phyloP scores from a whole-genome alignment of 371 early-diverging fungal species.

The Mucor lusitanicus region DNA sequence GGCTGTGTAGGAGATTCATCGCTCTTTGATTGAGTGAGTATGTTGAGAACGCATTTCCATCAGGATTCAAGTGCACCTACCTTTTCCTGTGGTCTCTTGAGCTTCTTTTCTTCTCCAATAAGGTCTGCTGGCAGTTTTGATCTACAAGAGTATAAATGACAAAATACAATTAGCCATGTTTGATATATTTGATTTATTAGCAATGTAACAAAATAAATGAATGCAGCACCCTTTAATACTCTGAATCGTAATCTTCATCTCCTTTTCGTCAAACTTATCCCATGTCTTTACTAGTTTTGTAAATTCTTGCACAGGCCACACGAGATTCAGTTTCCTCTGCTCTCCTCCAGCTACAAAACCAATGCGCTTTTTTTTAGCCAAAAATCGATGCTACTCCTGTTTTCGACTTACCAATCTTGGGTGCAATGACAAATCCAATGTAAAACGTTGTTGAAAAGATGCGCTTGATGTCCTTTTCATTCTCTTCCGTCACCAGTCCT shows the following conservation, averaged over 20 bases:
- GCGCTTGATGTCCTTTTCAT: conserved; percentile 25
- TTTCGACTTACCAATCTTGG: conserved; percentile 47
- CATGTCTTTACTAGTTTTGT: conserved; percentile 74
- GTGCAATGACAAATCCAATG: conserved; percentile 76
- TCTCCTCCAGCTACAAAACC: conserved; percentile 40
- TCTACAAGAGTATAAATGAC: conserved; percentile 20
- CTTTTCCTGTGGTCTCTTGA: conserved; percentile 39
- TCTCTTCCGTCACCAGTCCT: conserved; percentile 30
- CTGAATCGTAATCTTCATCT: conserved; percentile 74
- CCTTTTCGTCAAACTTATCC: conserved; percentile 71
- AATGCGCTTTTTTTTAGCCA: neutral
- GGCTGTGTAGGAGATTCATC: neutral
- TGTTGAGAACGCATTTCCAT: too few species aligned
- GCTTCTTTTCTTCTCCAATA: conserved; percentile 42
- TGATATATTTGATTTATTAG: neutral
- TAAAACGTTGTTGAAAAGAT: conserved; percentile 86
- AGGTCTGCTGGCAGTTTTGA: conserved; percentile 49
- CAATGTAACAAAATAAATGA: conserved; percentile 2
- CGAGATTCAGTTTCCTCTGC: conserved; percentile 66
- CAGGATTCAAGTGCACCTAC: conserved; percentile 11
- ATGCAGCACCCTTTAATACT: conserved; percentile 70
- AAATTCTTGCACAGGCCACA: conserved; percentile 84
- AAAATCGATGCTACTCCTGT: too few species aligned
- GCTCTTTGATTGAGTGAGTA: neutral
- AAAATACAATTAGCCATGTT: conserved; percentile 4